phyloP scores from a whole-genome alignment of 164 flowering plant genomes.

The Litsea cubeba region DNA sequence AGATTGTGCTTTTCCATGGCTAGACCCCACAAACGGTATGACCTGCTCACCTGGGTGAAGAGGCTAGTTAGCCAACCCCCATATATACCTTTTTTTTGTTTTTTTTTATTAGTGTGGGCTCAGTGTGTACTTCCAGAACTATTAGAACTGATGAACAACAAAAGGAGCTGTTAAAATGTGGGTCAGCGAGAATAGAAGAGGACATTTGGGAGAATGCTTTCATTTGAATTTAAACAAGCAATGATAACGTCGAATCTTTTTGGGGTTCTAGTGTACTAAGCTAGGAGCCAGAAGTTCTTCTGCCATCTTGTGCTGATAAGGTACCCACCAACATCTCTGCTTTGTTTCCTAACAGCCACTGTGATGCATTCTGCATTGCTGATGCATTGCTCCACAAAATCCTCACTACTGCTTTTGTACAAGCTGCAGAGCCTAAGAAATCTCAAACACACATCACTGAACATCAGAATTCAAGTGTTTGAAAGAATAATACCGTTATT shows the following conservation, averaged over 20 bases:
- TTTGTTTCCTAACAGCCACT: slow-evolving; percentile 74
- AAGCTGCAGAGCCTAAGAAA: slow-evolving; percentile 32
- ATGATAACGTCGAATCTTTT: neutral
- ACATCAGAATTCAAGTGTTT: neutral
- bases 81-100: too few relatives aligned
- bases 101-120: too few relatives aligned
- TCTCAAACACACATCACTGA: neutral
- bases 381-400: slow-evolving; percentile 80
- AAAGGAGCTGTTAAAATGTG: too few relatives aligned
- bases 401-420: slow-evolving; percentile 48
- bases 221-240: neutral
- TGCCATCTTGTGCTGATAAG: slow-evolving; percentile 91
- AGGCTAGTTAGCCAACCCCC: too few relatives aligned
- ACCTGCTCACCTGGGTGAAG: too few relatives aligned
- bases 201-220: neutral
- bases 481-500: neutral
- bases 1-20: too few relatives aligned
- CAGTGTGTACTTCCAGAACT: too few relatives aligned
- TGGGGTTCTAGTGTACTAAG: slow-evolving; percentile 9
- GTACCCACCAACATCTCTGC: slow-evolving; percentile 73
- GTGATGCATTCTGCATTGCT: slow-evolving; percentile 70
- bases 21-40: too few relatives aligned
- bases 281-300: slow-evolving; percentile 87
- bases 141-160: neutral
- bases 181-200: neutral